These are phyloP conservation scores for Calendula officinalis DNA, from an alignment of 129 eudicot genomes.

Conservation along the genomic window DNA sequence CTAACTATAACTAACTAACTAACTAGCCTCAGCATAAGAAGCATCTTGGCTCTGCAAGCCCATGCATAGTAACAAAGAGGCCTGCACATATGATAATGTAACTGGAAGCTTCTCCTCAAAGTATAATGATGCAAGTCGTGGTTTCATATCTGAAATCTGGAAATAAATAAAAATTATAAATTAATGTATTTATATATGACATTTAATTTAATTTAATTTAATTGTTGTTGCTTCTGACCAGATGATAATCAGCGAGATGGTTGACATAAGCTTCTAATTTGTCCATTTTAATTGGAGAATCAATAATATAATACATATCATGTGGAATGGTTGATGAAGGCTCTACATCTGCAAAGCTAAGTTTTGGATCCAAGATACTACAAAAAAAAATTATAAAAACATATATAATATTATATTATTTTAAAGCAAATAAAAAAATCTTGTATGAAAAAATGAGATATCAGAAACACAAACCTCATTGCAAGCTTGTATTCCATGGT, in stretches of 20 bases:
- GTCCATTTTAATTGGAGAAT: conserved; percentile 55
- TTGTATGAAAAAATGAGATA: conserved; percentile 1
- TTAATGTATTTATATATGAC: background rate
- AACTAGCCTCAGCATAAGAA: conserved; percentile 62
- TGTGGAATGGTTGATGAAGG: conserved; percentile 42
- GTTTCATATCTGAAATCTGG: conserved; percentile 68
- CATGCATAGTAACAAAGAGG: conserved; percentile 79
- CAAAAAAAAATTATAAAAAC: conserved; percentile 5
- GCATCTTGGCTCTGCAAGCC: conserved; percentile 86
- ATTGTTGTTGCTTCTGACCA: conserved; percentile 35
- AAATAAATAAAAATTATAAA: background rate
- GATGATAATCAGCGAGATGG: conserved; percentile 56
- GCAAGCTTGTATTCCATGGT: conserved; percentile 95
- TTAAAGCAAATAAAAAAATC: background rate
- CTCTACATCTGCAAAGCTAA: conserved; percentile 60
- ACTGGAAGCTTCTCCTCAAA: conserved; percentile 81
- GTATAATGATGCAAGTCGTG: conserved; percentile 57
- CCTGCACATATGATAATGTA: conserved; percentile 64
- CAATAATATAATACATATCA: conserved; percentile 40
- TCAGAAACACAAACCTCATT: conserved; percentile 56
- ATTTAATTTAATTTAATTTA: background rate
- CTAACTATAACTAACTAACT: background rate
- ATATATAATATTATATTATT: background rate
- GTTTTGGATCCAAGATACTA: conserved; percentile 87
- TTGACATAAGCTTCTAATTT: conserved; percentile 65